A percentile compares a stretch with the other conserved stretches of the same genome.
Conservation (phyloP, 768 basidiomycete genomes). For the Serendipita sp. region DNA sequence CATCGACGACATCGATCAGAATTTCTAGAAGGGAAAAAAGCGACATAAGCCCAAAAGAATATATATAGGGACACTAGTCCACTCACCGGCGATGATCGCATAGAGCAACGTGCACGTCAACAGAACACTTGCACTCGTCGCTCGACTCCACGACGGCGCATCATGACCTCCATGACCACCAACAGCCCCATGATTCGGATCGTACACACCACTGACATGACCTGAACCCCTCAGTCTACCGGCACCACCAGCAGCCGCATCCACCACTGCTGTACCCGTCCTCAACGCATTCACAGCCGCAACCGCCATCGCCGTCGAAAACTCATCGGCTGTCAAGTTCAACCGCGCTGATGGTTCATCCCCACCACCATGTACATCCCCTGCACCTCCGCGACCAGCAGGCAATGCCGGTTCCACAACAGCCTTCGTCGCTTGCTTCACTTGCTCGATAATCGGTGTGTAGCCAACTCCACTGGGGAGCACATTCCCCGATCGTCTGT, state of each 20-base stretch:
- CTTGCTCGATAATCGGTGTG: conserved; percentile 60
- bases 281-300: conserved; percentile 84
- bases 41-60: no score
- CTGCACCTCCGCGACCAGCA: no score
- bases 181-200: conserved; percentile 21
- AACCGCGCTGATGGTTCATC: neutral
- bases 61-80: no score
- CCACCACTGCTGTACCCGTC: conserved; percentile 35
- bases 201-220: neutral
- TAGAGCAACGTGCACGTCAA: conserved; percentile 83
- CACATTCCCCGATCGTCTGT: conserved; percentile 9
- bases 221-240: conserved; percentile 13
- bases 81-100: conserved; percentile 87
- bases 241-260: conserved; percentile 21
- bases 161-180: conserved; percentile 75
- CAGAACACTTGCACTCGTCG: conserved; percentile 76
- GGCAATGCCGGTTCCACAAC: conserved; percentile 31
- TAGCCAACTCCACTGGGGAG: conserved; percentile 17
- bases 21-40: no score
- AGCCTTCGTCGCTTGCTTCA: conserved; percentile 58
- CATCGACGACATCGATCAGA: conserved; percentile 88
- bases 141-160: conserved; percentile 90
- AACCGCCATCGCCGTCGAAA: conserved; percentile 84
- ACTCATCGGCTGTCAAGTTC: conserved; percentile 68
- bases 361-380: neutral